Percentiles rank a stretch among this genome's conserved stretches.
These are phyloP conservation scores for Rhodotorula sphaerocarpa DNA, from an alignment of 768 basidiomycete species.

Conservation along the genomic window DNA sequence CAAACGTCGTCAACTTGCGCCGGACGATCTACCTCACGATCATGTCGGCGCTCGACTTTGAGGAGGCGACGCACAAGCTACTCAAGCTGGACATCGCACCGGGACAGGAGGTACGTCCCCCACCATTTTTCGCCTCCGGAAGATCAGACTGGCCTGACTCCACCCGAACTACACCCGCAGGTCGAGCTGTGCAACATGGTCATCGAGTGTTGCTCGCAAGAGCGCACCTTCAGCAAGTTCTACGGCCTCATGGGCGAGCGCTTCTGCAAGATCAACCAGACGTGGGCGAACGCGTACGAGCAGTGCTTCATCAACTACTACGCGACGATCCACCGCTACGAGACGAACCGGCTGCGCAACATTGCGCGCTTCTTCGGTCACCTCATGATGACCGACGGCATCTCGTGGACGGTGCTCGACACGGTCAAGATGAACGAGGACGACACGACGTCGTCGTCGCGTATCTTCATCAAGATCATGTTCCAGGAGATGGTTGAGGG, in stretches of 20 bases:
- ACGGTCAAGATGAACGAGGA: slow-evolving; percentile 91
- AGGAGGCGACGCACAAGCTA: slow-evolving; percentile 97
- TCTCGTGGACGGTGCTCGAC: slow-evolving; percentile 80
- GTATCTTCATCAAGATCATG: slow-evolving; percentile 96
- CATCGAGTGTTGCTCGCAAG: slow-evolving; percentile 99
- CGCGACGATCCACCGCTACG: slow-evolving; percentile 93
- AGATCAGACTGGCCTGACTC: background rate
- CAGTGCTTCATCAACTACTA: slow-evolving; percentile 81
- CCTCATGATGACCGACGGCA: slow-evolving; percentile 70
- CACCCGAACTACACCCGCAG: slow-evolving; percentile 45
- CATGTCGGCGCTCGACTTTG: slow-evolving; percentile 56
- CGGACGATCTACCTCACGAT: slow-evolving; percentile 92
- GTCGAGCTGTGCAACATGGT: slow-evolving; percentile 97
- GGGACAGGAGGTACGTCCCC: slow-evolving; percentile 72
- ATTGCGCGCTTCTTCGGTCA: slow-evolving; percentile 96
- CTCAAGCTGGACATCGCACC: slow-evolving; percentile 84
- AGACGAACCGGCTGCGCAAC: slow-evolving; percentile 94
- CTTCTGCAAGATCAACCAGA: slow-evolving; percentile 88
- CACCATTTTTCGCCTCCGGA: background rate
- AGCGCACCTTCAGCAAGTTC: slow-evolving; percentile 94
- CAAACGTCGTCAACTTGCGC: slow-evolving; percentile 88
- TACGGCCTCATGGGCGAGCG: slow-evolving; percentile 94
- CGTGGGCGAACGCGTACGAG: slow-evolving; percentile 87
- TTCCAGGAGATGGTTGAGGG: slow-evolving; percentile 90
- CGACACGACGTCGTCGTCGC: slow-evolving; percentile 87